Percentiles rank a stretch among this genome's conserved stretches.
Conservation (phyloP, 805 yeast species). For the Zygosaccharomyces gambellarensis region DNA sequence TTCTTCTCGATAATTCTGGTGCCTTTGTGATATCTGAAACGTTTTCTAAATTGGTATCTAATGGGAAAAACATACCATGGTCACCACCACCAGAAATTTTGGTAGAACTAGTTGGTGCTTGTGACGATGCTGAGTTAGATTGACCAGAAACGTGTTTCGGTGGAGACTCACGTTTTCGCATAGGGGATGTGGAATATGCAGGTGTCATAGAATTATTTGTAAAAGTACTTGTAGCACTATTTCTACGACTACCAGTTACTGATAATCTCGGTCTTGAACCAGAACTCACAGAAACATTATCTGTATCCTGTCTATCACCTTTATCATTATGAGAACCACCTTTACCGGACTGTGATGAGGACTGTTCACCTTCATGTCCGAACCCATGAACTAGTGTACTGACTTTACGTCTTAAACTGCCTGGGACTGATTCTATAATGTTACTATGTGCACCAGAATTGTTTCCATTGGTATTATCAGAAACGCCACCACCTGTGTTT, state of each 20-base stretch:
- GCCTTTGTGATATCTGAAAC: conserved; percentile 25
- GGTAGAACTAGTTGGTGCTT: neutral
- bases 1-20: neutral
- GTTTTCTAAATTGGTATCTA: conserved; percentile 31
- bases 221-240: conserved; percentile 8
- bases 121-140: neutral
- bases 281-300: neutral
- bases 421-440: conserved; percentile 13
- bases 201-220: neutral
- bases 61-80: conserved; percentile 14
- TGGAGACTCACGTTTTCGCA: neutral
- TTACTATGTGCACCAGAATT: neutral
- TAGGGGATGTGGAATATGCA: neutral
- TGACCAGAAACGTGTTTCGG: neutral
- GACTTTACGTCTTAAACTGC: conserved; percentile 17
- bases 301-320: neutral
- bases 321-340: neutral
- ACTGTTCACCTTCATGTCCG: conserved; percentile 11
- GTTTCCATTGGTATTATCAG: neutral
- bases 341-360: neutral
- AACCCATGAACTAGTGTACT: conserved; percentile 24
- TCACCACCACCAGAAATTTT: neutral
- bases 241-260: conserved; percentile 8
- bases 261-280: conserved; percentile 6
- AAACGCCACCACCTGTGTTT: neutral